Evolutionary conservation across 2,329 filamentous ascomycete species (phyloP).

Genomic region (Aspergillus quadrilineatus): DNA sequence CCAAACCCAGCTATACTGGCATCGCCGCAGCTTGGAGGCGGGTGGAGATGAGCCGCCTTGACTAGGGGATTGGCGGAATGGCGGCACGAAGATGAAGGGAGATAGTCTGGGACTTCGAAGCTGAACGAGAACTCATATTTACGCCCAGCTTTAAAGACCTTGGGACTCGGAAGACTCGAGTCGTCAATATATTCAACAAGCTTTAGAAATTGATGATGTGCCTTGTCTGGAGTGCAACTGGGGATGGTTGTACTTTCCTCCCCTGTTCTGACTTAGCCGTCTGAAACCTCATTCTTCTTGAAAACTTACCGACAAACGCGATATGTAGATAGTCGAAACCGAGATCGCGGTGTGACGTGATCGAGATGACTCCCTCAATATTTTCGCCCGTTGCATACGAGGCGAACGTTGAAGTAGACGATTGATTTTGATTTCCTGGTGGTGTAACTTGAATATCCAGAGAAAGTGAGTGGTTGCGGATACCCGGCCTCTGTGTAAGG

Average conservation of each 20-base stretch:
- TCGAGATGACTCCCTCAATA: conserved; percentile 8
- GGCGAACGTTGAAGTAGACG: background rate
- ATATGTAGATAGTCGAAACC: conserved; percentile 9
- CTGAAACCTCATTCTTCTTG: background rate
- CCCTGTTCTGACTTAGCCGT: conserved; percentile 4
- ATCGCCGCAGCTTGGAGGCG: conserved; percentile 20
- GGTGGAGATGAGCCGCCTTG: conserved; percentile 17
- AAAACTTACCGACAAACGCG: conserved; percentile 8
- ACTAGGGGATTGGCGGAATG: conserved; percentile 8
- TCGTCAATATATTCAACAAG: conserved; percentile 2
- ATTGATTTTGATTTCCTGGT: background rate
- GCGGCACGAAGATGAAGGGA: conserved; percentile 8
- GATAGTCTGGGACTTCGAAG: conserved; percentile 14
- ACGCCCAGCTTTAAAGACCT: conserved; percentile 1
- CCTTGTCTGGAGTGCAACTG: conserved; percentile 3
- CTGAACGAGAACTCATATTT: conserved; percentile 10
- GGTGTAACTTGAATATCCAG: background rate
- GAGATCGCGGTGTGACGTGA: conserved; percentile 6
- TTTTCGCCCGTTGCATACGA: conserved; percentile 13
- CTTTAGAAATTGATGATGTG: conserved; percentile 10
- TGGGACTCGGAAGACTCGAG: conserved; percentile 2
- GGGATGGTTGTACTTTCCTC: conserved; percentile 12
- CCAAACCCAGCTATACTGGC: conserved; percentile 18
- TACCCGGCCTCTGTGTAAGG: background rate
- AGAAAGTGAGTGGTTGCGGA: background rate